phyloP scores from a whole-genome alignment of 1,284 basidiomycete genomes.

The Macrocystidia cucumis region DNA sequence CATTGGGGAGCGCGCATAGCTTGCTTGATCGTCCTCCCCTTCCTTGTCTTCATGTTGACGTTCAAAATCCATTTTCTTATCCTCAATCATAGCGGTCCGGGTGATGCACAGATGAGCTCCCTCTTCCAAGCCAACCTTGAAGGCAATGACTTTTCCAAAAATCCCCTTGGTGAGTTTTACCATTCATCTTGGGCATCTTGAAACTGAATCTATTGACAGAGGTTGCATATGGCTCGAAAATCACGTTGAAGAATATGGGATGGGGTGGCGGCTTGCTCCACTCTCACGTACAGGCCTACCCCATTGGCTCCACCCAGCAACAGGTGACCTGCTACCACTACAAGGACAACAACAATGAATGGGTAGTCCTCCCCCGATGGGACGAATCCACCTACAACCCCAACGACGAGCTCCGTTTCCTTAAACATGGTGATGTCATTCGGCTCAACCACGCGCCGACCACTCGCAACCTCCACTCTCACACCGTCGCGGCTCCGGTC shows the following conservation, averaged over 20 bases:
- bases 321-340: slow-evolving; percentile 99
- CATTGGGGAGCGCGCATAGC: slow-evolving; percentile 89
- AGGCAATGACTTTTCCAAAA: slow-evolving; percentile 88
- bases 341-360: slow-evolving; percentile 97
- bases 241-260: slow-evolving; percentile 97
- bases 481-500: slow-evolving; percentile 81
- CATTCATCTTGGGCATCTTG: neutral
- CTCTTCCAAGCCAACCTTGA: slow-evolving; percentile 96
- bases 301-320: slow-evolving; percentile 89
- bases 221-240: slow-evolving; percentile 82
- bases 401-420: slow-evolving; percentile 60
- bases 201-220: slow-evolving; percentile 43
- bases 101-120: slow-evolving; percentile 97
- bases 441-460: slow-evolving; percentile 81
- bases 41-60: slow-evolving; percentile 86
- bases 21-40: slow-evolving; percentile 86
- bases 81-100: slow-evolving; percentile 90
- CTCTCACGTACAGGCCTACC: slow-evolving; percentile 94
- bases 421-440: slow-evolving; percentile 75
- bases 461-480: slow-evolving; percentile 90
- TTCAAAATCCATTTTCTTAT: slow-evolving; percentile 98
- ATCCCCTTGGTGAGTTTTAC: slow-evolving; percentile 66
- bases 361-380: slow-evolving; percentile 80
- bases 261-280: slow-evolving; percentile 96
- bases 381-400: slow-evolving; percentile 60